Conservation (phyloP, 129 eudicot species). For the Saposhnikovia divaricata region DNA sequence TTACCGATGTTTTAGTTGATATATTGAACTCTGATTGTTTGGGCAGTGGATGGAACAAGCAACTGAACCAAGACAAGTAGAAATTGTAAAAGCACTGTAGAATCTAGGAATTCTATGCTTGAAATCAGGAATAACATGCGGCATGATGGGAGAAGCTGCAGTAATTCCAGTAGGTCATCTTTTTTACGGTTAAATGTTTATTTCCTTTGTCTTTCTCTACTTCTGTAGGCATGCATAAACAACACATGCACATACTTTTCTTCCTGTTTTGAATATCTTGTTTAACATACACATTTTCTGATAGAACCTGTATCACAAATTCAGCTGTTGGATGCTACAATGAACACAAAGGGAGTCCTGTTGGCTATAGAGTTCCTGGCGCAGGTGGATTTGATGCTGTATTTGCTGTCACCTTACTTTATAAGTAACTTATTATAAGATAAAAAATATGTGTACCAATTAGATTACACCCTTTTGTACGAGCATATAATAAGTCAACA, state of each 20-base stretch:
- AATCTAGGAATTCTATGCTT: slow-evolving; percentile 83
- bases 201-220: neutral
- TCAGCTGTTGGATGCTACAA: slow-evolving; percentile 74
- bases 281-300: slow-evolving; percentile 29
- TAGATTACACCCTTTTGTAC: no score
- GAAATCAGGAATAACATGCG: slow-evolving; percentile 71
- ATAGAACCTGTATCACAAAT: slow-evolving; percentile 96
- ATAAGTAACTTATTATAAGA: no score
- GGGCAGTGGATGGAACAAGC: slow-evolving; percentile 71
- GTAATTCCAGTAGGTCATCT: slow-evolving; percentile 68
- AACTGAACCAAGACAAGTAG: slow-evolving; percentile 49
- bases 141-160: slow-evolving; percentile 88
- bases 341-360: slow-evolving; percentile 77
- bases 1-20: neutral
- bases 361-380: slow-evolving; percentile 98
- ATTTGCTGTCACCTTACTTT: slow-evolving; percentile 69
- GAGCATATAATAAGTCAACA: no score
- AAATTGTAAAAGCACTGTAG: slow-evolving; percentile 64
- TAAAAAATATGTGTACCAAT: no score
- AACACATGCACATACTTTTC: neutral
- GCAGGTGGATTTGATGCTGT: slow-evolving; percentile 98
- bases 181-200: slow-evolving; percentile 8
- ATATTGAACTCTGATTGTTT: slow-evolving; percentile 11
- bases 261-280: slow-evolving; percentile 7
- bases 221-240: neutral